These are phyloP conservation scores for Lachnellula willkommii DNA, from an alignment of 2,329 filamentous ascomycete genomes.

Conservation along the genomic window DNA sequence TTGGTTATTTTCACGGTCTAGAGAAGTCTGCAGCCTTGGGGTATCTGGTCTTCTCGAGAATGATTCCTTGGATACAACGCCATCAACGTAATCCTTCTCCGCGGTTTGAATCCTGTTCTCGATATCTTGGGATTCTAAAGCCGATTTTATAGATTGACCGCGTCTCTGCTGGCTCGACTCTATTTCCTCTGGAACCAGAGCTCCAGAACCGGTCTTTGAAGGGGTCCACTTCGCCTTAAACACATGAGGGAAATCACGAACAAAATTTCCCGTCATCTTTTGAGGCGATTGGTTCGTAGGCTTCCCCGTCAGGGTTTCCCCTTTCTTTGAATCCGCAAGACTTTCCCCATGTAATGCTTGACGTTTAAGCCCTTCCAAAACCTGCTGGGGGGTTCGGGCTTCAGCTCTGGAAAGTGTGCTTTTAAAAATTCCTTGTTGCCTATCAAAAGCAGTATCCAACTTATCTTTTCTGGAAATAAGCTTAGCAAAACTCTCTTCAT, in stretches of 20 bases:
- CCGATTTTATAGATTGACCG: slow-evolving; percentile 7
- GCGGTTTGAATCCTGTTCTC: slow-evolving; percentile 19
- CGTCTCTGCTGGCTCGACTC: background rate
- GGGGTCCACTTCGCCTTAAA: slow-evolving; percentile 41
- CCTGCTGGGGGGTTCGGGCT: too few relatives aligned
- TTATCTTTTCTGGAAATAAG: slow-evolving; percentile 17
- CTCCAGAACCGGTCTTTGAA: slow-evolving; percentile 7
- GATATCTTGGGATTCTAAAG: slow-evolving; percentile 3
- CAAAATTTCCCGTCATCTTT: slow-evolving; percentile 43
- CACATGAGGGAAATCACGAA: slow-evolving; percentile 49
- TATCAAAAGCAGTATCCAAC: slow-evolving; percentile 25
- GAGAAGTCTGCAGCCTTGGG: slow-evolving; percentile 26
- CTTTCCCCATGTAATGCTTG: too few relatives aligned
- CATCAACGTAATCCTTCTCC: slow-evolving; percentile 25
- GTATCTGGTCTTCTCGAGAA: slow-evolving; percentile 23
- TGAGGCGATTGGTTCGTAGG: background rate
- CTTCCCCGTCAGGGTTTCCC: background rate
- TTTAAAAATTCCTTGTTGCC: background rate
- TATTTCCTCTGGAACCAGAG: slow-evolving; percentile 13
- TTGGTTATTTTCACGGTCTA: slow-evolving; percentile 21
- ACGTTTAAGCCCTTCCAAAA: too few relatives aligned
- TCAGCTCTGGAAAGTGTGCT: too few relatives aligned
- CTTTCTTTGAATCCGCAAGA: background rate
- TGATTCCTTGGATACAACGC: slow-evolving; percentile 11
- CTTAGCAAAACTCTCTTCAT: slow-evolving; percentile 10